Percentiles rank a stretch among this genome's conserved stretches.
These are phyloP conservation scores for Saccharomycopsis hybrid DNA, from an alignment of 1,139 yeast species.

Conservation along the genomic window DNA sequence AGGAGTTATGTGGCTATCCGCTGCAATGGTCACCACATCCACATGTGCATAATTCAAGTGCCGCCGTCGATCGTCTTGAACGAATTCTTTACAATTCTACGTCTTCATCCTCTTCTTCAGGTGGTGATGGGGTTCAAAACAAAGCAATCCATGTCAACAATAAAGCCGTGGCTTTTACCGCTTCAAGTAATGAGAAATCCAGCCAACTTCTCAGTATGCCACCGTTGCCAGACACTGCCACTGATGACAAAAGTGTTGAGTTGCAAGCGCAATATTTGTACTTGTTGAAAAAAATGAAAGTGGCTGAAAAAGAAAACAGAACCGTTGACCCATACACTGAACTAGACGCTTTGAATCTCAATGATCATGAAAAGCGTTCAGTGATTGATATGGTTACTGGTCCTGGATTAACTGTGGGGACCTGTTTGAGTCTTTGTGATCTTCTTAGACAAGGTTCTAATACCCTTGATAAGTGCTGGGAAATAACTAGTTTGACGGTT, in stretches of 20 bases:
- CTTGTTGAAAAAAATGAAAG: conserved; percentile 4
- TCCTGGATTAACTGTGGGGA: conserved; percentile 7
- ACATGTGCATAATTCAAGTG: too few relatives aligned
- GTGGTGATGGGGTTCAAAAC: too few relatives aligned
- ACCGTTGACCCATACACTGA: too few relatives aligned
- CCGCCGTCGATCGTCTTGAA: too few relatives aligned
- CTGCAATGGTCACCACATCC: background rate
- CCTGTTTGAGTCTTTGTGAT: conserved; percentile 18
- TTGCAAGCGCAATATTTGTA: conserved; percentile 18
- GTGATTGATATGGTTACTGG: conserved; percentile 3
- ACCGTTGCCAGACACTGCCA: background rate
- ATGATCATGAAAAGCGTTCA: background rate
- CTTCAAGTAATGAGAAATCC: too few relatives aligned
- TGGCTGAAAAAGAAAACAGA: too few relatives aligned
- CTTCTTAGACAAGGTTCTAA: conserved; percentile 17
- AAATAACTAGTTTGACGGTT: conserved; percentile 17
- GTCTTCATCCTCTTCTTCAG: too few relatives aligned
- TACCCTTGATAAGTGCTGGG: conserved; percentile 17
- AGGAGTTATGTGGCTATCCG: conserved; percentile 16
- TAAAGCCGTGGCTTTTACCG: too few relatives aligned
- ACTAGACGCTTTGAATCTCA: background rate
- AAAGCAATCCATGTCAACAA: too few relatives aligned
- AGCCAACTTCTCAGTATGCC: background rate
- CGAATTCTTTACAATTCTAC: too few relatives aligned
- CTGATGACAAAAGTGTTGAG: conserved; percentile 6